These are phyloP conservation scores for Jaltomata sinuosa DNA, from an alignment of 257 asterid genomes.

Conservation along the genomic window DNA sequence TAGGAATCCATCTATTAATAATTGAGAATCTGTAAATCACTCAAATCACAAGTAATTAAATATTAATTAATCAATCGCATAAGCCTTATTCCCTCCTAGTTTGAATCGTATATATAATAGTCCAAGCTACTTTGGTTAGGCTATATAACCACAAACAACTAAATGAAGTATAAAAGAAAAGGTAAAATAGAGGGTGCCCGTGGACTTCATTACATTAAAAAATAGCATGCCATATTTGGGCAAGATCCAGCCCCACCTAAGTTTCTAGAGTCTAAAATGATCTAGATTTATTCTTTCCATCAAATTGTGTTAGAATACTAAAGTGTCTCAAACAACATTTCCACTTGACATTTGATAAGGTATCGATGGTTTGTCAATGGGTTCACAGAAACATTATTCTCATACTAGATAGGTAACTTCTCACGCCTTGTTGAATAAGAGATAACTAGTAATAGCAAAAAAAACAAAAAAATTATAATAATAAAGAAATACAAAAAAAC, in stretches of 20 bases:
- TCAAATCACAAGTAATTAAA: neutral
- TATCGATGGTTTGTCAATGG: neutral
- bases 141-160: neutral
- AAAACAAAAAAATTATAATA: neutral
- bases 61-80: neutral
- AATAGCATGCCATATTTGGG: neutral
- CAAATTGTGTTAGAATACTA: neutral
- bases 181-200: neutral
- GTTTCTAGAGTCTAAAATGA: neutral
- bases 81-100: neutral
- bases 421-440: neutral
- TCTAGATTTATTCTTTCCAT: neutral
- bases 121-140: neutral
- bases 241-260: neutral
- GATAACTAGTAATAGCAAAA: neutral
- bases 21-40: no score
- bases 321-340: neutral
- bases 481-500: neutral
- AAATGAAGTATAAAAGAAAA: neutral
- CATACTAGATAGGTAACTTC: neutral
- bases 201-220: neutral
- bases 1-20: neutral
- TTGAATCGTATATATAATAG: no score
- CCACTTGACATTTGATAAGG: no score
- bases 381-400: neutral